Base-by-base conservation (phyloP, 2,329 filamentous ascomycete genomes). In the Trichoderma polysporum region DNA sequence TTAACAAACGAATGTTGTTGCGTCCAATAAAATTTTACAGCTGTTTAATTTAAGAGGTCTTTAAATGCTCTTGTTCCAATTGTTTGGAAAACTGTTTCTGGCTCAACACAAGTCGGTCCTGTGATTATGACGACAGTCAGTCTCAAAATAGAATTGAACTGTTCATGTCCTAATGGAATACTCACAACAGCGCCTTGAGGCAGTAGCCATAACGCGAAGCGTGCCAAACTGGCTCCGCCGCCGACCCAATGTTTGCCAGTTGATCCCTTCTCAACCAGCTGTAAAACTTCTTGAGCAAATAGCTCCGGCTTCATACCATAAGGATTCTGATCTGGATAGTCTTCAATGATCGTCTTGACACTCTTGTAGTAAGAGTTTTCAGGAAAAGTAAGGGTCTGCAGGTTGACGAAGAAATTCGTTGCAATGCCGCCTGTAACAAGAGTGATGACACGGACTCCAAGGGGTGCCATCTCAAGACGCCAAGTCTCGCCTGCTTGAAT, bases 381-480 rank as follows among this genome's bases (percentile, higher is more conserved):
- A 9, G 72, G 71, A 2, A 73, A 10, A 22, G 68, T 49, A 13
- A 49, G 3, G 1, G 4, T 25, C 8, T 67, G 25, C 25, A 65
- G 22, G 22, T 68, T 66, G 17, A 15, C 15, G 10, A 70, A 72
- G 31, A 52, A 66, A 3, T 66, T 63, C n/a, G 68, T 73, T 52
- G 53, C 41, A 45, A 66, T 61, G 7, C 53, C 54, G n/a, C 63
- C 53, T 6, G 72, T 73, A 13, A 72, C 63, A 19, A 73, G 69
- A 13, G 71, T 72, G 22, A 74, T 66, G 25, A 70, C 70, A 0
- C 72, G 71, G 12, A 76, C 70, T n/a, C 72, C 73, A 8, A 76
- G 70, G 10, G 73, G 73, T 29, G 68, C 50, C 10, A 76, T 70
- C 67, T 76, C 74, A 27, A 66, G 69, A 19, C 73, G 70, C 68